Evolutionary conservation across 176 grass and related monocot genomes (phyloP), one percentile per base, ranked within the genome.

Genomic region (Phragmites australis): DNA sequence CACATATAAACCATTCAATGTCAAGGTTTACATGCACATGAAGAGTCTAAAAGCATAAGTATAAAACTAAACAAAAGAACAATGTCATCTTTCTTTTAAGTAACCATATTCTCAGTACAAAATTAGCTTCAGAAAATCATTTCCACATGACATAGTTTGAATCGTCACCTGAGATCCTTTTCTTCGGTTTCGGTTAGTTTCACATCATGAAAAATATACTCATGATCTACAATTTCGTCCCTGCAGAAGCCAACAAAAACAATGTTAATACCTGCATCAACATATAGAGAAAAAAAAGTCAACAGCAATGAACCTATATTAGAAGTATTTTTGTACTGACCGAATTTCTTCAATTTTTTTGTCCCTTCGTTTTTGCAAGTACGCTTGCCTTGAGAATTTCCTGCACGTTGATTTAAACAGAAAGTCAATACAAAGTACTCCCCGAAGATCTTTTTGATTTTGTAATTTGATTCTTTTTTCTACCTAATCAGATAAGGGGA

Each of bases 341-440:
- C 82, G 85, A 47, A 97, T 86, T 79, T 97, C 94, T n/a, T 90
- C 70, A 18, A 97, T 85, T 82, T 97, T 97, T 69, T 97, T 93
- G 78, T 94, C 89, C 85, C 92, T 89, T 79, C 94, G 82, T 70
- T 94, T 97, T 72, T 83, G 83, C 69, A 97, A 81, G 85, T 94
- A 97, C 6, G 82, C 88, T 39, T 93, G 94, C 87, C 91, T 97
- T 61, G 94, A 97, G 70, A 80, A 81, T 77, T 94, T 94, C 84
- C 92, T 94, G 87, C 78, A 90, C 4, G 50, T 75, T 75, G 19
- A 57, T 64, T 78, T 80, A 74, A 77, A 60, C 6, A n/a, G 62
- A 46, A 59, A 70, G 3, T 66, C 30, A 86, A 79, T 61, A 52
- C 29, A 51, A 52, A 8, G 9, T 72, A 41, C 6, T 65, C 52